Evolutionary conservation across 2,329 filamentous ascomycete species (phyloP).

Genomic region (Chalara sp.): DNA sequence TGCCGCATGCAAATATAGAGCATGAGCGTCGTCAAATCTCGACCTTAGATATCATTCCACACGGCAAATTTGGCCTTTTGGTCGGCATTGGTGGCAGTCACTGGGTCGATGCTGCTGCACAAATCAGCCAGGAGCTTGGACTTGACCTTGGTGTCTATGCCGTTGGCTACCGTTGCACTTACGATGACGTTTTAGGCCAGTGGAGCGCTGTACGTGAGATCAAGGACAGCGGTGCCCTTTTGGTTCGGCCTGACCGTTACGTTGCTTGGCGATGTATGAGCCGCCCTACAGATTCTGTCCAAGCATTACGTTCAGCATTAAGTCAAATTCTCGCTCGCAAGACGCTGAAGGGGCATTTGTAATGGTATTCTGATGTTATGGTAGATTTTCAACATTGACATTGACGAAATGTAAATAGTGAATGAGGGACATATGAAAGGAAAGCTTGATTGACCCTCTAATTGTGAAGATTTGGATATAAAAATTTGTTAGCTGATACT

Average conservation of each 20-base stretch:
- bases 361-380: background rate
- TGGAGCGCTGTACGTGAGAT: constrained; percentile 49
- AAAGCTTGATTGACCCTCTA: too few relatives aligned
- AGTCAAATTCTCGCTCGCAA: constrained; percentile 1
- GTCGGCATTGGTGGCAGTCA: constrained; percentile 48
- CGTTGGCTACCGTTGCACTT: constrained; percentile 53
- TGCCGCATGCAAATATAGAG: constrained; percentile 60
- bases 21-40: constrained; percentile 38
- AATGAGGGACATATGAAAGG: too few relatives aligned
- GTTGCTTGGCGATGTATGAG: constrained; percentile 17
- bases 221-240: constrained; percentile 49
- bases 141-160: constrained; percentile 41
- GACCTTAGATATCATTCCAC: constrained; percentile 53
- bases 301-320: too few relatives aligned
- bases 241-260: constrained; percentile 49
- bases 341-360: background rate
- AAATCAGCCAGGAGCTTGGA: constrained; percentile 31
- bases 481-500: too few relatives aligned
- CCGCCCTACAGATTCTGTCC: too few relatives aligned
- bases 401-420: too few relatives aligned
- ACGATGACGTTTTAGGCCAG: constrained; percentile 54
- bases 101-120: constrained; percentile 44
- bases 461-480: too few relatives aligned
- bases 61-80: constrained; percentile 43
- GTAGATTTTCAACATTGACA: too few relatives aligned